Evolutionary conservation across 345 rosid species (phyloP).

Genomic region (Eucalyptus sp.): DNA sequence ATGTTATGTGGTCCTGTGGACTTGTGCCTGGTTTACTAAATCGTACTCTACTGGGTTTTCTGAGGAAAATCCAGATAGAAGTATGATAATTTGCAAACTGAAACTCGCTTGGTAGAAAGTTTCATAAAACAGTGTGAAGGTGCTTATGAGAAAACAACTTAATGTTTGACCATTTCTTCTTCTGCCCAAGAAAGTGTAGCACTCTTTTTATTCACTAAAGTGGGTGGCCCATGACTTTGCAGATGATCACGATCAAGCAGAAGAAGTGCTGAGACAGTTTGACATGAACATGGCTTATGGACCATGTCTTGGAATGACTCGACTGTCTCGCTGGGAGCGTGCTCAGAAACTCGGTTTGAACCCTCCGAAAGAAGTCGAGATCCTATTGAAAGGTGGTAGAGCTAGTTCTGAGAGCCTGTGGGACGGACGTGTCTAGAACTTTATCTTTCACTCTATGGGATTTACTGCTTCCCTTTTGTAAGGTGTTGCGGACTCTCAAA

Average conservation of each 20-base stretch:
- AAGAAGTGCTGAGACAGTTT: constrained; percentile 51
- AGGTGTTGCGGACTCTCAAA: not conserved
- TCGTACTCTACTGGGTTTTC: not conserved
- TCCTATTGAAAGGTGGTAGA: constrained; percentile 28
- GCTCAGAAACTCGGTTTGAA: constrained; percentile 56
- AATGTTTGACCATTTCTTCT: not conserved
- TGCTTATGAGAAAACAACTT: not conserved
- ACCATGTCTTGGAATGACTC: constrained; percentile 68
- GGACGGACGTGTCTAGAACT: constrained; percentile 47
- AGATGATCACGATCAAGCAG: constrained; percentile 36
- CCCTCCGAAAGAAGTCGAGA: constrained; percentile 49
- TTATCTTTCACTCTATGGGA: not conserved
- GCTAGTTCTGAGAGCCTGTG: constrained; percentile 43
- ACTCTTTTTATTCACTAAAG: not conserved
- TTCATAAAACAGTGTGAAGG: not conserved
- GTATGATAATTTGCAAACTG: not conserved
- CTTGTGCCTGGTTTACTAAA: not conserved
- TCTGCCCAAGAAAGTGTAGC: not conserved
- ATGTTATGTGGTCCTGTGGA: not conserved
- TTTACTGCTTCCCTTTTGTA: not conserved
- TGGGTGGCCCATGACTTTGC: not conserved
- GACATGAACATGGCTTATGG: constrained; percentile 84
- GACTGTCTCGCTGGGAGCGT: constrained; percentile 66
- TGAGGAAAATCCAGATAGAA: not conserved
- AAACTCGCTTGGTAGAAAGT: not conserved